Evolutionary conservation across 2,329 filamentous ascomycete genomes (phyloP).

Genomic region (Aspergillus quadricinctus): DNA sequence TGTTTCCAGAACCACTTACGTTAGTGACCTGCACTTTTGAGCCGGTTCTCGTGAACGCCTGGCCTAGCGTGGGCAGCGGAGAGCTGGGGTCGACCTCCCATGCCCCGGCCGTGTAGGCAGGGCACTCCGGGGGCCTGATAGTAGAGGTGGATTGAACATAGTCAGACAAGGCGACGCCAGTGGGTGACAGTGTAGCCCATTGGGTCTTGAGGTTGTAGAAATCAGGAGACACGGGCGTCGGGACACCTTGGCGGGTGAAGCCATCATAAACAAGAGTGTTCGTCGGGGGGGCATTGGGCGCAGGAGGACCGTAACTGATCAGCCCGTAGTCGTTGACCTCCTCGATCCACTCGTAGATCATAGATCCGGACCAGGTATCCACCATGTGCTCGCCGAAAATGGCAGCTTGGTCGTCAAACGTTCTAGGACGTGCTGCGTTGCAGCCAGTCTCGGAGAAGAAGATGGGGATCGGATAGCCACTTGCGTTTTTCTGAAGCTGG

Average conservation of each 20-base stretch:
- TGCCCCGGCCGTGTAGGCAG: conserved; percentile 60
- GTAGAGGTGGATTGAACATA: conserved; percentile 62
- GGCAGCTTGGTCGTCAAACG: conserved; percentile 61
- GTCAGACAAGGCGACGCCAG: conserved; percentile 60
- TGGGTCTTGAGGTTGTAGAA: conserved; percentile 72
- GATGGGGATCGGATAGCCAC: conserved; percentile 73
- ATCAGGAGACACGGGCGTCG: conserved; percentile 68
- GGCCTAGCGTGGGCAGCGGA: conserved; percentile 64
- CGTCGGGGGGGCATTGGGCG: conserved; percentile 49
- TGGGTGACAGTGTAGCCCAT: conserved; percentile 69
- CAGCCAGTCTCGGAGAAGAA: conserved; percentile 90
- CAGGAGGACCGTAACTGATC: conserved; percentile 66
- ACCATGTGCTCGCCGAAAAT: conserved; percentile 74
- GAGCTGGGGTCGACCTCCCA: conserved; percentile 72
- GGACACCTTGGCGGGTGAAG: conserved; percentile 66
- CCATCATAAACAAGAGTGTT: conserved; percentile 60
- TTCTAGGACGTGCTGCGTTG: conserved; percentile 50
- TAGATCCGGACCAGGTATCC: conserved; percentile 66
- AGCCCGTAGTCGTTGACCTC: conserved; percentile 80
- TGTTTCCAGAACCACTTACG: neutral
- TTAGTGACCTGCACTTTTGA: neutral
- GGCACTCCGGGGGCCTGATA: conserved; percentile 64
- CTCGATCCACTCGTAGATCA: conserved; percentile 87
- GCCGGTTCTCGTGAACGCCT: conserved; percentile 31
- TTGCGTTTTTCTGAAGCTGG: conserved; percentile 62